Evolutionary conservation across 1,284 basidiomycete genomes (phyloP), one percentile per base, ranked within the genome.

Genomic region (Schizophyllum amplum): DNA sequence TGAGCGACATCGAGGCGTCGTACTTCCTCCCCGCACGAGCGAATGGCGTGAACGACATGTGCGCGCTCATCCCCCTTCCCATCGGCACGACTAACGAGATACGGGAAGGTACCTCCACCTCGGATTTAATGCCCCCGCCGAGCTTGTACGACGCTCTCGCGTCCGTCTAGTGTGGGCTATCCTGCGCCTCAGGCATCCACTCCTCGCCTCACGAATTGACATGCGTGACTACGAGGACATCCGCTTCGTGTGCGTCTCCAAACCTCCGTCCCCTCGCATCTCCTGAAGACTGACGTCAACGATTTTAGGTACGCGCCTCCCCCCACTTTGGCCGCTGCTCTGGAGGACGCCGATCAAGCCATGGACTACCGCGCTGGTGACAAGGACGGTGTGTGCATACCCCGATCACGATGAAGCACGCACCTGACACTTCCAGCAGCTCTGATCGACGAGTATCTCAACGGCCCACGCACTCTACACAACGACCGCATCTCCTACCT

Each of bases 31-130:
- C 87, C 1, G 83, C 83, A 4, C 77, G 88, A 21, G 81, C 81
- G 52, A 79, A 75, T 58, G 90, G 90, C 13, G 89, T 91, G 24
- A 92, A 92, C 64, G 90, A 93, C 68, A 91, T 92, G 90, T 90
- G 65, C 58, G 78, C 66, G 20, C 5, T 56, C 53, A 47, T 11
- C 27, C 7, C 26, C 46, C 24, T 47, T 50, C 24, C 23, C 21
- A 53, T 47, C 47, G 57, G 24, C n/a, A 51, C 5, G 57, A 47
- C 23, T 42, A 50, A 50, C 42, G 47, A 56, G 46, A 33, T 54
- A 54, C 23, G 47, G 22, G 24, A 58, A 86, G 84, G 84, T 86
- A 85, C 65, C 69, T 88, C 24, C 87, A 90, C 67, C 72, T 92
- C 52, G 83, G 82, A 1, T 82, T 88, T 67, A 69, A 65, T 51